Percentiles rank a stretch among this genome's conserved stretches.
These are phyloP conservation scores for Kodamaea suecica DNA, from an alignment of 1,139 yeast species.

Conservation along the genomic window DNA sequence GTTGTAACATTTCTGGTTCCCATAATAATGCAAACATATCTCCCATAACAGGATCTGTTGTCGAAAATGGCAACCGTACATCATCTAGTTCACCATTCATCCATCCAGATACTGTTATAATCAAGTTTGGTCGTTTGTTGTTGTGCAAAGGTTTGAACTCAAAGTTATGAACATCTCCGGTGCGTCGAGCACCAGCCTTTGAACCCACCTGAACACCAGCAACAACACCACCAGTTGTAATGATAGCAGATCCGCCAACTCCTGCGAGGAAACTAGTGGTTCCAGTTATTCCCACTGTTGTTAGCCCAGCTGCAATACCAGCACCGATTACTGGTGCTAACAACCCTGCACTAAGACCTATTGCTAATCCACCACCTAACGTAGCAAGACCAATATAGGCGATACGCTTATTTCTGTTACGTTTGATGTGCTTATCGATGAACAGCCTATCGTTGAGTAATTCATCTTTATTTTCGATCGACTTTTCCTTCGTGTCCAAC, in stretches of 20 bases:
- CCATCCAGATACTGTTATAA: constrained; percentile 97
- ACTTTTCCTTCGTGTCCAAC: constrained; percentile 63
- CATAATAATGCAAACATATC: constrained; percentile 87
- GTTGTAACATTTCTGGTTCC: constrained; percentile 97
- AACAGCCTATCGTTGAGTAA: constrained; percentile 72
- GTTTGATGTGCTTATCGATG: constrained; percentile 65
- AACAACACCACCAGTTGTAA: constrained; percentile 88
- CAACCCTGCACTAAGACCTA: constrained; percentile 92
- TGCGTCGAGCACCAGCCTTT: constrained; percentile 78
- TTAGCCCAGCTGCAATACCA: constrained; percentile 94
- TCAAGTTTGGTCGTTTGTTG: constrained; percentile 80
- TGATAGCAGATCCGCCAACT: constrained; percentile 93
- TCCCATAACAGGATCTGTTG: constrained; percentile 97
- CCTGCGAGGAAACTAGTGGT: constrained; percentile 92
- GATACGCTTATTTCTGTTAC: constrained; percentile 62
- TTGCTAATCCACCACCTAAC: constrained; percentile 92
- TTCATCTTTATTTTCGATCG: constrained; percentile 59
- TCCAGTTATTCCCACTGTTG: constrained; percentile 92
- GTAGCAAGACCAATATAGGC: constrained; percentile 94
- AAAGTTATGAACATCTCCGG: constrained; percentile 90
- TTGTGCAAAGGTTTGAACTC: constrained; percentile 92
- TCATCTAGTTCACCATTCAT: constrained; percentile 95
- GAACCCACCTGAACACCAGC: constrained; percentile 89
- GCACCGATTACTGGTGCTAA: constrained; percentile 98
- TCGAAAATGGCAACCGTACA: constrained; percentile 91